Evolutionary conservation across 768 basidiomycete genomes (phyloP).

Genomic region (Porphyrellus cyaneotinctus): DNA sequence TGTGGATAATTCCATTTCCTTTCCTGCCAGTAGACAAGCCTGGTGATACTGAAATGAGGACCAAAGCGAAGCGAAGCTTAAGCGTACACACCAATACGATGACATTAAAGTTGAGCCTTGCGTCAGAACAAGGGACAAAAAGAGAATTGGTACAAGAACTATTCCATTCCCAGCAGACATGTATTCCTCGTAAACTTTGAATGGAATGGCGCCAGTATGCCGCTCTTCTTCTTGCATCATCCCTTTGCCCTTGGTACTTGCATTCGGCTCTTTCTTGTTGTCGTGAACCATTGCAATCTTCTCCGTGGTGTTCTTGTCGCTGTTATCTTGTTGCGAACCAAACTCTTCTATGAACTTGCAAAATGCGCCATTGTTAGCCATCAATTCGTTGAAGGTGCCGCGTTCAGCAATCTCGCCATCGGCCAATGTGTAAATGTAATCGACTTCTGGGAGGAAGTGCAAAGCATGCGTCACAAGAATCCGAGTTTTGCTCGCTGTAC

Average conservation of each 20-base stretch:
- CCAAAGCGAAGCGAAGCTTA: not conserved
- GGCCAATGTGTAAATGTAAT: slow-evolving; percentile 77
- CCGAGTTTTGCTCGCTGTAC: slow-evolving; percentile 65
- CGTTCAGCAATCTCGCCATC: slow-evolving; percentile 77
- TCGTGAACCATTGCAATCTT: slow-evolving; percentile 27
- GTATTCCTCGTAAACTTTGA: slow-evolving; percentile 45
- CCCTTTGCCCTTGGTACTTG: slow-evolving; percentile 39
- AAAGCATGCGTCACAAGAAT: slow-evolving; percentile 90
- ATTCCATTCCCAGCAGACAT: slow-evolving; percentile 64
- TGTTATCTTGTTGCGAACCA: slow-evolving; percentile 55
- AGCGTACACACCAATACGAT: slow-evolving; percentile 58
- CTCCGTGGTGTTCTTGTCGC: slow-evolving; percentile 38
- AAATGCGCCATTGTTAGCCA: slow-evolving; percentile 62
- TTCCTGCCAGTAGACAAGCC: slow-evolving; percentile 71
- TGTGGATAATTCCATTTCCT: slow-evolving; percentile 53
- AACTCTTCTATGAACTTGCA: slow-evolving; percentile 73
- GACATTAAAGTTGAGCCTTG: slow-evolving; percentile 72
- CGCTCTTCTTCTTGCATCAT: slow-evolving; percentile 86
- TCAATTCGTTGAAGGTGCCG: slow-evolving; percentile 74
- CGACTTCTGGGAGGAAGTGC: slow-evolving; percentile 84
- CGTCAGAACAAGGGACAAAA: slow-evolving; percentile 56
- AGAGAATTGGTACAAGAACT: slow-evolving; percentile 60
- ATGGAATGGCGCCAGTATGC: slow-evolving; percentile 56
- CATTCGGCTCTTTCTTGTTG: slow-evolving; percentile 35
- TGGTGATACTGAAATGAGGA: slow-evolving; percentile 17